Percentiles rank a stretch among this genome's conserved stretches.
Conservation (phyloP, 768 basidiomycete genomes). For the Phlebiopsis gigantea region DNA sequence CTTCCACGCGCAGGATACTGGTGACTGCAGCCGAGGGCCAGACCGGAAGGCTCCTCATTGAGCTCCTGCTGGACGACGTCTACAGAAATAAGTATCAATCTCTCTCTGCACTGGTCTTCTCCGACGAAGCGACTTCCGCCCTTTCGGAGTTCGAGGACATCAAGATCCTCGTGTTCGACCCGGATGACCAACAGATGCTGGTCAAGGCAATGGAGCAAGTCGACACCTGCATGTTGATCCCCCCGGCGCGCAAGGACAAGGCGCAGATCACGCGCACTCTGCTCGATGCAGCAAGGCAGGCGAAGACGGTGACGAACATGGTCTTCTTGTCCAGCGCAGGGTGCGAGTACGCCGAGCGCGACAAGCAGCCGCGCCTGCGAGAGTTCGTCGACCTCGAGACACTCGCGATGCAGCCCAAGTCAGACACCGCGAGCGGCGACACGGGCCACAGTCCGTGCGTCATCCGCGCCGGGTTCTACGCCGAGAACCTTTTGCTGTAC, state of each 20-base stretch:
- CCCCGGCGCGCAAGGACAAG: constrained; percentile 25
- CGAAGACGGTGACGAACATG: constrained; percentile 19
- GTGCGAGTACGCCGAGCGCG: constrained; percentile 26
- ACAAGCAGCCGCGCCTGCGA: constrained; percentile 26
- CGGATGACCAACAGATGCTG: constrained; percentile 15
- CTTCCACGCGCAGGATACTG: constrained; percentile 20
- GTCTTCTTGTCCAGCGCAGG: constrained; percentile 23
- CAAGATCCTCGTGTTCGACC: constrained; percentile 18
- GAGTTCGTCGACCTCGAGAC: constrained; percentile 30
- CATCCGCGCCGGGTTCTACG: constrained; percentile 27
- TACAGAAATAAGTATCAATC: constrained; percentile 18
- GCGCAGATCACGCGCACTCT: constrained; percentile 19
- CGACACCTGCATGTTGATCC: constrained; percentile 24
- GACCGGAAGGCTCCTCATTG: constrained; percentile 25
- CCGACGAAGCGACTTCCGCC: constrained; percentile 13
- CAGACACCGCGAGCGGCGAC: constrained; percentile 17
- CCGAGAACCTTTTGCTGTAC: constrained; percentile 27
- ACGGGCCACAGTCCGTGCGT: constrained; percentile 27
- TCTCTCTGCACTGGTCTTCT: constrained; percentile 21
- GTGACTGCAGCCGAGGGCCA: constrained; percentile 29
- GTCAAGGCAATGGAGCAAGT: constrained; percentile 14
- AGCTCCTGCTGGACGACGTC: constrained; percentile 23
- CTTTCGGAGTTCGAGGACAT: constrained; percentile 15
- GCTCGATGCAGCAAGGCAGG: constrained; percentile 20
- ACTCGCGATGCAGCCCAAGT: constrained; percentile 23